Evolutionary conservation across 805 yeast species (phyloP), one percentile per base, ranked within the genome.

Genomic region (Komagataella phaffii): DNA sequence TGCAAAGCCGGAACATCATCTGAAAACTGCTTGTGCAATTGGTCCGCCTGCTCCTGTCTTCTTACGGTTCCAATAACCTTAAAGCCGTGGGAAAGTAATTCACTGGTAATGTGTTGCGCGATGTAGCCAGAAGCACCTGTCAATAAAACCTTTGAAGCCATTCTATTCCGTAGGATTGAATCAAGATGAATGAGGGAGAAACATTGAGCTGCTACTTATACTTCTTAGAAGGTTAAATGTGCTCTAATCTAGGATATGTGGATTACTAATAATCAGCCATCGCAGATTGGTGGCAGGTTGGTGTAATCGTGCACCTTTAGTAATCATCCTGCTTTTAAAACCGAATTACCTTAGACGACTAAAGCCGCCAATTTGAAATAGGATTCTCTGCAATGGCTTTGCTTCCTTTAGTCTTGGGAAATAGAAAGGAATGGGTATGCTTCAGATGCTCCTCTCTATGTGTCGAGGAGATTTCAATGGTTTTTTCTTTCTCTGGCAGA

Each of bases 41-140:
- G 56, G 5, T 69, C 73, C 14, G 74, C 77, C 56, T 76, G 77
- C 4, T 58, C 66, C 45, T 61, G 57, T 10, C 74, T 65, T 57
- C 85, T 67, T 1, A 72, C 81, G 3, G 81, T 67, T 30, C 81
- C 83, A 51, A 78, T 67, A 6, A 78, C 82, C 8, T 61, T 59
- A 56, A 76, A 75, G 7, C 66, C 68, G 21, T 65, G 62, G 7
- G 62, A 58, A 21, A 79, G 55, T 49, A 77, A 67, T 30, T 59
- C 59, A 50, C 69, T 65, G 49, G 77, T 65, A 17, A 75, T 64
- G 56, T 76, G 78, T 56, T 68, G 72, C 44, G 82, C 81, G 54
- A 78, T 70, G 57, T 67, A 77, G 7, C 83, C 83, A 3, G 75
- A 64, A 8, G 79, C 79, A 44, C 83, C 82, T 2, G 81, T 66